Percentiles rank a stretch among this genome's conserved stretches.
Evolutionary conservation across 2,329 filamentous ascomycete genomes (phyloP).

Genomic region (Tolypocladium endophyticum): DNA sequence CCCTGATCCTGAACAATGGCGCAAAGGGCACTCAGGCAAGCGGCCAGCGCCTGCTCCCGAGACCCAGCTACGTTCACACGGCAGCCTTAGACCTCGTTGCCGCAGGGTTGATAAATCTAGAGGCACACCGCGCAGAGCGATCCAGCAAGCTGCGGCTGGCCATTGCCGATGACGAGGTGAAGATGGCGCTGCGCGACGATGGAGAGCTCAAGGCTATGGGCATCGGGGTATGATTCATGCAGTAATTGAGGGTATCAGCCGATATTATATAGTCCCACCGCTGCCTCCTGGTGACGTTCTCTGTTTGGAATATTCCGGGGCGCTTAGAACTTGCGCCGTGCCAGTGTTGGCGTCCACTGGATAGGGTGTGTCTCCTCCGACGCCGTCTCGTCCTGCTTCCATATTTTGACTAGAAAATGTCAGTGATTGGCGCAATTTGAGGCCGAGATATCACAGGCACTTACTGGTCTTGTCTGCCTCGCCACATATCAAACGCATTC

Average conservation of each 20-base stretch:
- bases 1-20: slow-evolving; percentile 21
- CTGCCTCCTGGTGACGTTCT: background rate
- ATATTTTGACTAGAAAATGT: slow-evolving; percentile 64
- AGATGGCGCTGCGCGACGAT: slow-evolving; percentile 80
- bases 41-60: slow-evolving; percentile 17
- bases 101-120: slow-evolving; percentile 77
- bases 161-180: slow-evolving; percentile 84
- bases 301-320: background rate
- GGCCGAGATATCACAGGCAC: slow-evolving; percentile 11
- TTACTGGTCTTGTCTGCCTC: slow-evolving; percentile 91
- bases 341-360: slow-evolving; percentile 79
- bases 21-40: slow-evolving; percentile 14
- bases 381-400: slow-evolving; percentile 86
- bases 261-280: background rate
- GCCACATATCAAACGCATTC: slow-evolving; percentile 80
- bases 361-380: slow-evolving; percentile 86
- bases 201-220: slow-evolving; percentile 74
- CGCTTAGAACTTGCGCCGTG: slow-evolving; percentile 60
- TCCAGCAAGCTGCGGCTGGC: slow-evolving; percentile 79
- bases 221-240: slow-evolving; percentile 31
- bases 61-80: slow-evolving; percentile 41
- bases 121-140: slow-evolving; percentile 69
- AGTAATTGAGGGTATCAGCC: slow-evolving; percentile 9
- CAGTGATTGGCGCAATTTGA: slow-evolving; percentile 6
- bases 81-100: slow-evolving; percentile 78